Evolutionary conservation across 140 eudicot genomes (phyloP), one percentile per base, ranked within the genome.

Genomic region (Anethum foeniculum): DNA sequence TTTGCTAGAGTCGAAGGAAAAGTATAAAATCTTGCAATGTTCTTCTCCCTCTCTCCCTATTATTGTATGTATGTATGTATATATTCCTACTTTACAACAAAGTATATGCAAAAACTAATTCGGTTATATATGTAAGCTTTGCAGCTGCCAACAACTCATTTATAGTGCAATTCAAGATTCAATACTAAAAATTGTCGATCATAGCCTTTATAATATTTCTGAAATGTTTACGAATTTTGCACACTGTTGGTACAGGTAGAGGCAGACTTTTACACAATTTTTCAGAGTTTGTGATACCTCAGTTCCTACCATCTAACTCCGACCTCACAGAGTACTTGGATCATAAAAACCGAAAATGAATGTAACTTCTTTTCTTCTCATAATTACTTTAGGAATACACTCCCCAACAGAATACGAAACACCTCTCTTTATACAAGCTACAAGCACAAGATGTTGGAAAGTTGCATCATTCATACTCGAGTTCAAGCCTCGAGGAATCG

Each of bases 1-100:
- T 90, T 90, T 77, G 92, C 86, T 79, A 81, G 68, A 64, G 75
- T 71, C 81, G 85, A 93, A 89, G 96, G 60, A 46, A 23, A 74
- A 74, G 60, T 25, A 74, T 74, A 74, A 74, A 74, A 74, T 74
- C 78, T 74, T 44, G 36, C 71, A 11, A 62, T 27, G 36, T 62
- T 62, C 16, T 27, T 25, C 36, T 4, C 71, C 14, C 34, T 62
- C 69, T 25, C 34, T n/a, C 34, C 28, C 36, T 62, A 62, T n/a
- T 11, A 25, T 10, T 60, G 69, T 34, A 34, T 60, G 69, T 34
- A 34, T 60, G 69, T 60, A 25, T 60, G 32, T 25, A 60, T 10
- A 60, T 60, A 14, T 60, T n/a, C 69, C 34, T 60, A 9, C 69
- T 60, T 60, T 52, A 2, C 5, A 47, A 12, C 52, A 47, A 47